Base-by-base conservation (phyloP, 768 basidiomycete species). In the Leccinum rimulosum region DNA sequence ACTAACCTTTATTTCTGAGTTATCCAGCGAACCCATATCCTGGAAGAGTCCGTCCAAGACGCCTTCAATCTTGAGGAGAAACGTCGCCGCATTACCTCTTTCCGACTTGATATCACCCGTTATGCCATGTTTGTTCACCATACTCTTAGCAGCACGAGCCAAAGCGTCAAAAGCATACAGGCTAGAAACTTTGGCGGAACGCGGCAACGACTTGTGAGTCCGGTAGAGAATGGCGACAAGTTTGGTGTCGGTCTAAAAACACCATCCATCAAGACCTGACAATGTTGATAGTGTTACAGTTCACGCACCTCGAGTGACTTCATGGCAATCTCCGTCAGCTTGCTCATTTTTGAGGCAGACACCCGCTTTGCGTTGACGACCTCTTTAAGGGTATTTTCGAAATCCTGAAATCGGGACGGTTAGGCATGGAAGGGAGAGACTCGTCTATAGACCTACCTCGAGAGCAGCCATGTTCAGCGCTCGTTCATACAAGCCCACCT, bases 91-190 rank as follows among this genome's bases (percentile, higher is more conserved):
- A 66, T 90, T 91, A 63, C 89, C 89, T 61, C 81, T 82, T 54
- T 73, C 75, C 40, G 82, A 75, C 58, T 80, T 81, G 52, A 80
- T 65, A 66, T 88, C 84, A 63, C 79, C 83, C 62, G 82, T 77
- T 28, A 85, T 69, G 54, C 80, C 78, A 54, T 83, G 82, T 72
- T 94, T 95, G 66, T 77, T 85, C 49, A 79, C 84, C 50, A 85
- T 80, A 59, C 79, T 78, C 59, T 86, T 82, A 19, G 93, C 93
- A 17, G 88, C 94, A 58, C 96, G 87, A 47, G 93, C 84, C 61
- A 99, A 81, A 19, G 95, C 91, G 75, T 99, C 95, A 70, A 99
- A 92, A 43, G 89, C 86, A 74, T 98, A 99, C 52, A 99, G 80
- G 75, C 93, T 94, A 40, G 84, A 86, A 59, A 95, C 83, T 71